phyloP scores from a whole-genome alignment of 108 stramenopile genomes.

The Nitzschia sp. region DNA sequence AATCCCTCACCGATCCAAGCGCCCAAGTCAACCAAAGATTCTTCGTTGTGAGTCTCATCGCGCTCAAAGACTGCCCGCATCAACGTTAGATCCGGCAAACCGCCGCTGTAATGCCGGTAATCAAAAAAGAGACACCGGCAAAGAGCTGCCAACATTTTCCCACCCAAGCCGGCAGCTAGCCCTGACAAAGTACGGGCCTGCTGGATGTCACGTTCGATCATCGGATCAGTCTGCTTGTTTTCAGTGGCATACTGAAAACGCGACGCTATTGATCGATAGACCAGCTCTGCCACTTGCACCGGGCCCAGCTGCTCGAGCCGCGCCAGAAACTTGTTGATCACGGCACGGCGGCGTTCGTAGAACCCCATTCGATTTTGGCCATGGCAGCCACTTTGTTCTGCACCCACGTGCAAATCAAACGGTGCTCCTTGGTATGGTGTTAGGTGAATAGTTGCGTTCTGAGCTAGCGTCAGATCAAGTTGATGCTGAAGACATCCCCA shows the following conservation, averaged over 20 bases:
- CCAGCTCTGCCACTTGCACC: slow-evolving; percentile 49
- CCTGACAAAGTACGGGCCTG: slow-evolving; percentile 68
- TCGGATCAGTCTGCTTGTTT: slow-evolving; percentile 39
- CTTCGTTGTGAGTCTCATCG: background rate
- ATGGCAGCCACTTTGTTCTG: slow-evolving; percentile 2
- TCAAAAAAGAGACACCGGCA: slow-evolving; percentile 76
- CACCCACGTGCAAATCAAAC: slow-evolving; percentile 82
- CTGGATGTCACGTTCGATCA: slow-evolving; percentile 52
- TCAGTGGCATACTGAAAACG: slow-evolving; percentile 39
- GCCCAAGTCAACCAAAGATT: slow-evolving; percentile 62
- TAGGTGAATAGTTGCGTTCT: slow-evolving; percentile 53
- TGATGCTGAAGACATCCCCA: slow-evolving; percentile 18
- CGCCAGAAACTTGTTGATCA: slow-evolving; percentile 56
- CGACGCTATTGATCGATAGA: slow-evolving; percentile 49
- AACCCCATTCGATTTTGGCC: slow-evolving; percentile 29
- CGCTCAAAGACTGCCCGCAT: slow-evolving; percentile 29
- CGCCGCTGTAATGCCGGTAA: slow-evolving; percentile 84
- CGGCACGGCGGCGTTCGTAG: slow-evolving; percentile 48
- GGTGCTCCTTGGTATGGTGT: slow-evolving; percentile 84
- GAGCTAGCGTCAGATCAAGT: background rate
- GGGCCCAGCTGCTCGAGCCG: slow-evolving; percentile 38
- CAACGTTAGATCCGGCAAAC: slow-evolving; percentile 74
- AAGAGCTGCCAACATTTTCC: slow-evolving; percentile 56
- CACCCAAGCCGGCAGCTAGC: slow-evolving; percentile 76
- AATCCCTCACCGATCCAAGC: slow-evolving; percentile 84